Evolutionary conservation across 129 eudicot species (phyloP).

Genomic region (Tagetes patula): DNA sequence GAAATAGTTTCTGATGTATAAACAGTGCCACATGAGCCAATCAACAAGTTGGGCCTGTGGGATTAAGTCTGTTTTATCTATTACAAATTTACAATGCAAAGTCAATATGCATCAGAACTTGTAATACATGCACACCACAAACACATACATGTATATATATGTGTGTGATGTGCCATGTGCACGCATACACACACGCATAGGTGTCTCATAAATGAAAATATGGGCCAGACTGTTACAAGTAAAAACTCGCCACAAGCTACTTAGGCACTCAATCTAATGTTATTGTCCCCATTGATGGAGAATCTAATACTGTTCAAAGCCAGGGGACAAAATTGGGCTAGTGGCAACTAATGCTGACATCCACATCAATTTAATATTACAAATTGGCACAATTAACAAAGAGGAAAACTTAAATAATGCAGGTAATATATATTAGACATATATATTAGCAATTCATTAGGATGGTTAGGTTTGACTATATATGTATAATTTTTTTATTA

Average conservation of each 20-base stretch:
- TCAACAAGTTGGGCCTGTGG: background rate
- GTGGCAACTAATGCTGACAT: constrained; percentile 30
- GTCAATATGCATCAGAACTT: background rate
- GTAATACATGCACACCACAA: background rate
- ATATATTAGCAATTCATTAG: constrained; percentile 1
- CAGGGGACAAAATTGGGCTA: constrained; percentile 28
- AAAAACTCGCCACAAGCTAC: constrained; percentile 7
- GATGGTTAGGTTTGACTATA: constrained; percentile 28
- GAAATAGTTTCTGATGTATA: constrained; percentile 2
- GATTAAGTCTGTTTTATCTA: background rate
- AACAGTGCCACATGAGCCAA: background rate
- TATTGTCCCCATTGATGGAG: constrained; percentile 16
- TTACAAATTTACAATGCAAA: background rate
- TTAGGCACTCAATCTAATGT: constrained; percentile 7
- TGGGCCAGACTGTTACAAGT: constrained; percentile 11
- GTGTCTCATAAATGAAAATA: background rate
- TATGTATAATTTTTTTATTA: background rate
- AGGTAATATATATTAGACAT: background rate
- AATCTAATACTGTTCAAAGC: constrained; percentile 28
- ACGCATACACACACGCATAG: background rate
- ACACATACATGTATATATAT: background rate
- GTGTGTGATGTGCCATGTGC: too few species aligned
- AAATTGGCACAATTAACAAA: background rate
- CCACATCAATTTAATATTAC: constrained; percentile 13
- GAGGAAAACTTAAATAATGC: background rate